phyloP scores from a whole-genome alignment of 23 red algal species.

The Gracilaria caudata region DNA sequence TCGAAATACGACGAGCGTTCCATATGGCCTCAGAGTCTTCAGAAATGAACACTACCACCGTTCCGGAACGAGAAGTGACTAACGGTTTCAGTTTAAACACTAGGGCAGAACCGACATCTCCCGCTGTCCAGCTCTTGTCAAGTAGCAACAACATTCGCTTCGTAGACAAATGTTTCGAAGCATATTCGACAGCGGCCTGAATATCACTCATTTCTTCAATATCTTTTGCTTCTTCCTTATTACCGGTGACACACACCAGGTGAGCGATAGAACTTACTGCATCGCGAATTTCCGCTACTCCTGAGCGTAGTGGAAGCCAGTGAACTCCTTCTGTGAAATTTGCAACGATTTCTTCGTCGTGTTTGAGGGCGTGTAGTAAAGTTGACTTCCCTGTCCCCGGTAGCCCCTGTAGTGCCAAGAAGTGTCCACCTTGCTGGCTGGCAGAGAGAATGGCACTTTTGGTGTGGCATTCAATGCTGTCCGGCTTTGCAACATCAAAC shows the following conservation, averaged over 20 bases:
- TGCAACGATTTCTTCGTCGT: constrained; percentile 5
- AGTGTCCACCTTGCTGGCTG: neutral
- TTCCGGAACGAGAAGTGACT: constrained; percentile 6
- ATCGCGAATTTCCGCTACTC: constrained; percentile 12
- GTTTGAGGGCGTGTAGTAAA: constrained; percentile 6
- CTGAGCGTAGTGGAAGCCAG: constrained; percentile 13
- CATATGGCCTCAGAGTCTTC: constrained; percentile 33
- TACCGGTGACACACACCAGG: neutral
- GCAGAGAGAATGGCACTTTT: neutral
- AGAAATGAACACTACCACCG: constrained; percentile 1
- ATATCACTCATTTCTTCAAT: constrained; percentile 14
- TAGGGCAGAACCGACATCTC: constrained; percentile 10
- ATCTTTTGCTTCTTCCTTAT: neutral
- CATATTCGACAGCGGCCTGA: constrained; percentile 8
- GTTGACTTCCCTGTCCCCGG: constrained; percentile 10
- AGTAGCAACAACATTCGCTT: constrained; percentile 21
- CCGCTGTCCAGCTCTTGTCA: constrained; percentile 22
- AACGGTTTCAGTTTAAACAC: constrained; percentile 26
- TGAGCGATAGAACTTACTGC: neutral
- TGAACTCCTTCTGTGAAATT: constrained; percentile 17
- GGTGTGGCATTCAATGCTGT: constrained; percentile 13
- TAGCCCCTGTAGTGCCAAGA: constrained; percentile 20
- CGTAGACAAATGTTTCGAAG: neutral
- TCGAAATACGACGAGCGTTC: constrained; percentile 9
- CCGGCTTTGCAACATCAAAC: neutral